These are phyloP conservation scores for Prillingera fragicola DNA, from an alignment of 1,284 basidiomycete genomes.

Conservation along the genomic window DNA sequence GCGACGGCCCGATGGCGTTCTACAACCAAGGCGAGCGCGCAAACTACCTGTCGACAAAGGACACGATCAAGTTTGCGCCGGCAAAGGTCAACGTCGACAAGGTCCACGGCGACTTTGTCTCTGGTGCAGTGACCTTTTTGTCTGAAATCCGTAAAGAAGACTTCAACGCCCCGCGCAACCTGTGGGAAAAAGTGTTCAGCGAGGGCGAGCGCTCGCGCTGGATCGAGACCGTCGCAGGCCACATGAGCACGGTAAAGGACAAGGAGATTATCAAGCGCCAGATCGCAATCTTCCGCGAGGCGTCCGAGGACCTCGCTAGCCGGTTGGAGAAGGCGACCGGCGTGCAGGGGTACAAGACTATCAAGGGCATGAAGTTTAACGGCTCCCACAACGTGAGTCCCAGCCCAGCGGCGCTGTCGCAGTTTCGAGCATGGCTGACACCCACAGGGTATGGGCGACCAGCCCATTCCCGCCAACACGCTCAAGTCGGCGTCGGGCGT, in stretches of 20 bases:
- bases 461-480: constrained; percentile 11
- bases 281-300: constrained; percentile 72
- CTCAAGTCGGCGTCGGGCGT: constrained; percentile 8
- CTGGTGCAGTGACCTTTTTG: constrained; percentile 66
- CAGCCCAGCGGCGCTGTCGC: too few species aligned
- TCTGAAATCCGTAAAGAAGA: constrained; percentile 73
- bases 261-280: constrained; percentile 62
- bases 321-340: constrained; percentile 69
- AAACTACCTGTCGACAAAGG: constrained; percentile 75
- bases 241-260: constrained; percentile 64
- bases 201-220: constrained; percentile 64
- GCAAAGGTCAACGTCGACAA: constrained; percentile 35
- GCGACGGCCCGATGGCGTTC: constrained; percentile 56
- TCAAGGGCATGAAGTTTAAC: constrained; percentile 60
- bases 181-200: constrained; percentile 73
- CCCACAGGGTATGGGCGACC: too few species aligned
- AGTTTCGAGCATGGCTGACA: constrained; percentile 5
- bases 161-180: constrained; percentile 80
- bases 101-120: constrained; percentile 69
- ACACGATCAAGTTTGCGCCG: constrained; percentile 35
- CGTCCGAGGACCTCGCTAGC: constrained; percentile 65
- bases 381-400: constrained; percentile 37
- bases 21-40: constrained; percentile 73
- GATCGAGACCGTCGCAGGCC: constrained; percentile 69
- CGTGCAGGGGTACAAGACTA: constrained; percentile 46